Conservation (phyloP, 2,329 filamentous ascomycete species). For the Sclerotinia subarctica region DNA sequence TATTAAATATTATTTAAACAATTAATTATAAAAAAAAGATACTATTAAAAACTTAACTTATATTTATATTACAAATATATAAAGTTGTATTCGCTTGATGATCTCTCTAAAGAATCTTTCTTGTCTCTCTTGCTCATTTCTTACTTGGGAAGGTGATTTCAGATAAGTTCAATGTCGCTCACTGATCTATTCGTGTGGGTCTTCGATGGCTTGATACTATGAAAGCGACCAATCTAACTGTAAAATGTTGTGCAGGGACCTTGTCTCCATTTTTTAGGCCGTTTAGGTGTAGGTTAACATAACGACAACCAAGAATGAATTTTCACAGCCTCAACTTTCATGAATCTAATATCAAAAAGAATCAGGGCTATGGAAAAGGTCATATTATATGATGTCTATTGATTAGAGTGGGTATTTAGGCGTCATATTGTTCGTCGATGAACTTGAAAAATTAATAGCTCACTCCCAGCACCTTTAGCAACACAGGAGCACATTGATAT, state of each 20-base stretch:
- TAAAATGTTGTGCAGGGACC: conserved; percentile 7
- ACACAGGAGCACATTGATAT: neutral
- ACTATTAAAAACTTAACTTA: too few species aligned
- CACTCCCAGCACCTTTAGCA: neutral
- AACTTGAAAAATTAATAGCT: neutral
- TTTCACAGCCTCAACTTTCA: neutral
- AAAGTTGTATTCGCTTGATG: too few species aligned
- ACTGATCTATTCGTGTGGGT: neutral
- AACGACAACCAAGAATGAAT: neutral
- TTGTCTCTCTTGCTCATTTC: neutral
- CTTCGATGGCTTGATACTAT: neutral
- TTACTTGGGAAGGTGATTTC: neutral
- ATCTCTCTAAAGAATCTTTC: neutral
- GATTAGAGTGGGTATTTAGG: neutral
- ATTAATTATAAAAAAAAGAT: too few species aligned
- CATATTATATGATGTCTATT: neutral
- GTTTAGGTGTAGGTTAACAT: neutral
- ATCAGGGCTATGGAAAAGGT: neutral
- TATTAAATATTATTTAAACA: too few species aligned
- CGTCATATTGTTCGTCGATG: neutral
- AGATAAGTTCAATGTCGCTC: neutral
- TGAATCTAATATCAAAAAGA: neutral
- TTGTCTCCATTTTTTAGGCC: neutral
- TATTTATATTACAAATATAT: too few species aligned
- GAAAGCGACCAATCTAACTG: neutral